Evolutionary conservation across 306 rosid species (phyloP), one percentile per base, ranked within the genome.

Genomic region (Vigna nakashimae): DNA sequence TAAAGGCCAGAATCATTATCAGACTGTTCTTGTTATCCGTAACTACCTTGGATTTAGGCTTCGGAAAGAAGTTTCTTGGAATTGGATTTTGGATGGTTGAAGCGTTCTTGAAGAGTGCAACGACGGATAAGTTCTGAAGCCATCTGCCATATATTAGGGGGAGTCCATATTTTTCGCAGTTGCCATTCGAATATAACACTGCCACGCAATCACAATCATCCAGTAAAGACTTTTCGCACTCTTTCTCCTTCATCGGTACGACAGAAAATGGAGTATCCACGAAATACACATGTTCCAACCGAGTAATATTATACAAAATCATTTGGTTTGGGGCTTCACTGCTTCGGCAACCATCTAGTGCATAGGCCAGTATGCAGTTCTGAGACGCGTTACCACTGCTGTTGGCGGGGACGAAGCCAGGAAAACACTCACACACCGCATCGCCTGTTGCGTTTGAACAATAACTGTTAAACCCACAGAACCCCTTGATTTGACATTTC

Each of bases 401-500:
- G 42, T 18, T 30, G 56, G 52, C 26, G 4, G 45, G 69, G 65
- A 78, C 2, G 48, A 85, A 85, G 24, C 88, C 82, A 49, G 74
- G 88, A 71, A 26, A 82, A 75, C 86, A 82, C 1, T 56, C 1
- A n/a, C 88, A 85, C 3, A 1, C n/a, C 53, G 59, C 77, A 17
- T 40, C 7, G 6, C 67, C 46, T 15, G 30, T 30, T 38, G 1
- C 48, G 28, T 4, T 45, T 1, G 69, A 56, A 74, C 86, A 85
- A 9, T 82, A 85, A 57, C 84, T 82, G 79, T 85, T 82, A 4
- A 82, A 65, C 9, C 88, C 88, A 71, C 86, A 82, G 14, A 68
- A 5, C 8, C 86, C 84, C 2, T 65, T 79, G n/a, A 85, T 42
- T 18, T 30, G 53, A 71, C 88, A 82, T 57, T 7, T 40, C 52